Evolutionary conservation across 2,329 filamentous ascomycete species (phyloP), one percentile per base, ranked within the genome.

Genomic region (Bipolaris oryzae): DNA sequence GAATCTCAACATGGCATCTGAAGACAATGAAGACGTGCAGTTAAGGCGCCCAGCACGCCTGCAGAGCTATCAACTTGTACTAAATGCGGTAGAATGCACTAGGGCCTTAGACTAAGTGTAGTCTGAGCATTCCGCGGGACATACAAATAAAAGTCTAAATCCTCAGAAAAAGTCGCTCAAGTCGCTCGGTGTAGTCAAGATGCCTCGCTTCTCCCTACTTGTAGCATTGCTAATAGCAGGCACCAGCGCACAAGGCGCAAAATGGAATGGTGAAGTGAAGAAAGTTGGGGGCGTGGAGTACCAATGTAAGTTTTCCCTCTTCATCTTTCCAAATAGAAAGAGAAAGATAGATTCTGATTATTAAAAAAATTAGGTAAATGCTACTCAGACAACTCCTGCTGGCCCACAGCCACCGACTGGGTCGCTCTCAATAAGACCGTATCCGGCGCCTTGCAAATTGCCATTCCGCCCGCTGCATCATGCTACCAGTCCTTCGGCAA

Each of bases 361-460:
- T 10, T 1, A 0, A 25, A 18, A 5, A 3, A 16, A n/a, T n/a
- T n/a, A 56, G 53, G 53, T 62, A 75, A 75, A 53, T 75, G 73
- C 57, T 75, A 74, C 55, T 69, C 67, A 0, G 71, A 74, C 50
- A 70, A 74, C 45, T 50, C 67, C 0, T 74, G 73, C 58, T 75
- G 71, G 70, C 73, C 73, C 2, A 67, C 62, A 3, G 60, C 52
- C 25, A 50, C 50, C 1, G 68, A 72, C 20, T 75, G 72, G 72
- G 53, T 43, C 1, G 53, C 51, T 6, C 58, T 75, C 38, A 75
- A 75, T 52, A 67, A 45, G 37, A 74, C 72, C 7, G 67, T 74
- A 13, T 58, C 47, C 20, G 71, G 71, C 5, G 60, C 62, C n/a
- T 50, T 75, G 21, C 61, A 68, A 41, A 52, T 66, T 9, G 71